Percentiles rank a stretch among this genome's conserved stretches.
phyloP scores from a whole-genome alignment of 2,329 filamentous ascomycete genomes.

The Ophiosphaerella korrae region DNA sequence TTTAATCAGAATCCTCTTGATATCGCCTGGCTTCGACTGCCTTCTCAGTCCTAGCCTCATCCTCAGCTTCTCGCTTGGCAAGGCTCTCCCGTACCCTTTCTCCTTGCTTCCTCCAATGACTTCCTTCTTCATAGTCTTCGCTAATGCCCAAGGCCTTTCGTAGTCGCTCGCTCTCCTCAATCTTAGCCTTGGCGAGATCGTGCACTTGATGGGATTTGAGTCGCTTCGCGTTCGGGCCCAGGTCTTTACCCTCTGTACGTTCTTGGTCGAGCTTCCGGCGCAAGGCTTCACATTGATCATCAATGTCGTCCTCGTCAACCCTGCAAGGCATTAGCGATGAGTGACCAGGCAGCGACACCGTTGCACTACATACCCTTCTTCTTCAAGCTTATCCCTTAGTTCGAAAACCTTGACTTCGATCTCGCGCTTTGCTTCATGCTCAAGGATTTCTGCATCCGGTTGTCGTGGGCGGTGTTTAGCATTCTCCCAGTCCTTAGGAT shows the following conservation, averaged over 20 bases:
- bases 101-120: slow-evolving; percentile 84
- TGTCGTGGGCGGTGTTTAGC: slow-evolving; percentile 78
- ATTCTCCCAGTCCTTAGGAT: slow-evolving; percentile 71
- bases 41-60: slow-evolving; percentile 32
- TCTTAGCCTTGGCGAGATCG: slow-evolving; percentile 94
- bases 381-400: slow-evolving; percentile 86
- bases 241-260: slow-evolving; percentile 45
- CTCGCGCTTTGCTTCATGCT: slow-evolving; percentile 89
- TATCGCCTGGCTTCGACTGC: slow-evolving; percentile 32
- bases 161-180: slow-evolving; percentile 89
- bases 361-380: slow-evolving; percentile 68
- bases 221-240: slow-evolving; percentile 54
- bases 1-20: slow-evolving; percentile 35
- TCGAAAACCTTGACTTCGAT: slow-evolving; percentile 95
- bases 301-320: slow-evolving; percentile 88
- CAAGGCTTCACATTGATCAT: slow-evolving; percentile 71
- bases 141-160: slow-evolving; percentile 85
- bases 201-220: slow-evolving; percentile 95
- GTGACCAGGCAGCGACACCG: not conserved
- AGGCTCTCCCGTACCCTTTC: slow-evolving; percentile 62
- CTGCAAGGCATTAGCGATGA: slow-evolving; percentile 50
- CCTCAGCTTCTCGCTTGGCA: slow-evolving; percentile 47
- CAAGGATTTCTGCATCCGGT: slow-evolving; percentile 89
- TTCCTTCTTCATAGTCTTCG: slow-evolving; percentile 82
- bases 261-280: slow-evolving; percentile 64